phyloP scores from a whole-genome alignment of 805 yeast species.

The Schwanniomyces vanrijiae region DNA sequence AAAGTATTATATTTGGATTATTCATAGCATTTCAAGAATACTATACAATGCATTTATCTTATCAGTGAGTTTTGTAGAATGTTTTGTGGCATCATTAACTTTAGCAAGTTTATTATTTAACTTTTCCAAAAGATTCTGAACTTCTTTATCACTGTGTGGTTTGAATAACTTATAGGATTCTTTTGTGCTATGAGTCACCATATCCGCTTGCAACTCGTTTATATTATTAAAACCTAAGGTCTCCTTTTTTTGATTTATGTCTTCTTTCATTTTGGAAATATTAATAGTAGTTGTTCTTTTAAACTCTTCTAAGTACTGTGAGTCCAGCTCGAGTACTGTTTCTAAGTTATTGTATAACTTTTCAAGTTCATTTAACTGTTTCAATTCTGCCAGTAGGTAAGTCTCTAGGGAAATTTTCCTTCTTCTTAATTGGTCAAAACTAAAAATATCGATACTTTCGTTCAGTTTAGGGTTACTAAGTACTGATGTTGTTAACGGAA shows the following conservation, averaged over 20 bases:
- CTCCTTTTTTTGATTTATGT: constrained; percentile 9
- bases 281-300: constrained; percentile 18
- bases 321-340: constrained; percentile 29
- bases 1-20: constrained; percentile 2
- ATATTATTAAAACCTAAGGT: constrained; percentile 1
- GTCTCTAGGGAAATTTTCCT: constrained; percentile 32
- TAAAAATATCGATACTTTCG: constrained; percentile 16
- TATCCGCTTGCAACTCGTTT: neutral
- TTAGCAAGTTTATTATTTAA: constrained; percentile 15
- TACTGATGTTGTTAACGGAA: constrained; percentile 31
- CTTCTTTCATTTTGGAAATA: constrained; percentile 12
- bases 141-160: constrained; percentile 19
- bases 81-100: constrained; percentile 13
- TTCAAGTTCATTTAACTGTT: constrained; percentile 35
- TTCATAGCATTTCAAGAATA: constrained; percentile 9
- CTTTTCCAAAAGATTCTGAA: constrained; percentile 12
- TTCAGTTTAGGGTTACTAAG: constrained; percentile 7
- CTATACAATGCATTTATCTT: constrained; percentile 17
- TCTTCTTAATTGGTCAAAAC: constrained; percentile 23
- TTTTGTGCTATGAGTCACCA: neutral
- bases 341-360: constrained; percentile 22
- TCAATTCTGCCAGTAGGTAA: constrained; percentile 39
- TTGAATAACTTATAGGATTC: constrained; percentile 7
- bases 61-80: constrained; percentile 15
- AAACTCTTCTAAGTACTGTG: constrained; percentile 30